Evolutionary conservation across 1,284 basidiomycete species (phyloP).

Genomic region (Boletus mariae): DNA sequence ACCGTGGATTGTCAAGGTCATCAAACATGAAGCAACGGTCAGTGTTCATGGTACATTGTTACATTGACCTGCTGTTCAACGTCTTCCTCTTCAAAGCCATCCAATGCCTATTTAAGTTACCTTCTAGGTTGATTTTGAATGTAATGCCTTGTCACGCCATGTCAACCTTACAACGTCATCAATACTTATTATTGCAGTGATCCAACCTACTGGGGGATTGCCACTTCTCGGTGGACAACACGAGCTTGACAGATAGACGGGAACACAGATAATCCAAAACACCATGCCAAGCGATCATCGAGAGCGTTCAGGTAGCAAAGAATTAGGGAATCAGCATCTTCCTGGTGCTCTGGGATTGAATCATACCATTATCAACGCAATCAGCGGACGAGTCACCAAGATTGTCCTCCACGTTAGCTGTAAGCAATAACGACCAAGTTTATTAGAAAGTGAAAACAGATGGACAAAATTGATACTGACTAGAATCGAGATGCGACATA

Average conservation of each 20-base stretch:
- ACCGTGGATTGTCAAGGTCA: slow-evolving; percentile 86
- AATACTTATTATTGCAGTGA: too few species aligned
- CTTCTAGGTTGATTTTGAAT: too few species aligned
- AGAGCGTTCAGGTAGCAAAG: not conserved
- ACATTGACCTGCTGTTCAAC: too few species aligned
- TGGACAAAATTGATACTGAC: not conserved
- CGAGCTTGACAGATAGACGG: not conserved
- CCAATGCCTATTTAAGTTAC: too few species aligned
- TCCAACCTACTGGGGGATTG: too few species aligned
- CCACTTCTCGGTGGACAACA: too few species aligned
- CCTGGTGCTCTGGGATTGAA: not conserved
- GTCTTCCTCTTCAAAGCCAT: too few species aligned
- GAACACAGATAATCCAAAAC: not conserved
- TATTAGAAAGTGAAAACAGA: not conserved
- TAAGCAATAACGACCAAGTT: not conserved
- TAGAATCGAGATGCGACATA: not conserved
- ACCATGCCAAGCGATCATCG: not conserved
- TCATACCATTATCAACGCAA: not conserved
- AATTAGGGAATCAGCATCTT: not conserved
- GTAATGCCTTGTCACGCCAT: too few species aligned
- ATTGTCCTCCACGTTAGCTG: not conserved
- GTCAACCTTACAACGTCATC: too few species aligned
- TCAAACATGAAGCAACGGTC: slow-evolving; percentile 82
- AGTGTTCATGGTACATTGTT: slow-evolving; percentile 17
- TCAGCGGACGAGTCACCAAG: not conserved